These are phyloP conservation scores for Neofusicoccum kwambonambiense DNA, from an alignment of 2,329 filamentous ascomycete species.

Conservation along the genomic window DNA sequence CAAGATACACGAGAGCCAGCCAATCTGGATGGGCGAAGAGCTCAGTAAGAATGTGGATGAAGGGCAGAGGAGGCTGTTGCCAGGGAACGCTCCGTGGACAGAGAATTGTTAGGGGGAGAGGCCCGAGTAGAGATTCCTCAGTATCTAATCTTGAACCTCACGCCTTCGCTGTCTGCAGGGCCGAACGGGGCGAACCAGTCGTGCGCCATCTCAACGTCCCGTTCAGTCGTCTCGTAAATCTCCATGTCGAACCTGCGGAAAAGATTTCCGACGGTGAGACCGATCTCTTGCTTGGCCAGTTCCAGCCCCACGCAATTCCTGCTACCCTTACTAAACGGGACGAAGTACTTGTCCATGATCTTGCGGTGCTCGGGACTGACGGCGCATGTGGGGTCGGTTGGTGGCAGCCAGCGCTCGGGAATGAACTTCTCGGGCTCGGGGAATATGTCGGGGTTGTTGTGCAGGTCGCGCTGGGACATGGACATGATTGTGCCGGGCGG, in stretches of 20 bases:
- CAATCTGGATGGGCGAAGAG: constrained; percentile 28
- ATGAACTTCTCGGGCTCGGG: constrained; percentile 20
- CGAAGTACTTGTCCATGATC: constrained; percentile 21
- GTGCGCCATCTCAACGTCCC: constrained; percentile 19
- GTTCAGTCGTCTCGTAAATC: constrained; percentile 19
- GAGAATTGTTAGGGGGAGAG: background rate
- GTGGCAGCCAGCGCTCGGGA: constrained; percentile 23
- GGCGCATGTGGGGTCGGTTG: constrained; percentile 8
- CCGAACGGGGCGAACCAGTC: constrained; percentile 22
- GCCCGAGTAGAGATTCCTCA: background rate
- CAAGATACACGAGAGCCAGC: constrained; percentile 24
- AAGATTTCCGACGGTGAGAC: background rate
- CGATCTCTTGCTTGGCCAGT: constrained; percentile 14
- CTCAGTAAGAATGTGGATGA: constrained; percentile 25
- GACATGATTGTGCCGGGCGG: constrained; percentile 21
- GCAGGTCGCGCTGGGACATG: constrained; percentile 21
- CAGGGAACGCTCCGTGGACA: background rate
- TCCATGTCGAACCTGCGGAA: constrained; percentile 13
- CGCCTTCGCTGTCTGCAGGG: constrained; percentile 19
- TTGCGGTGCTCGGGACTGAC: background rate
- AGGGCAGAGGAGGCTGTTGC: constrained; percentile 21
- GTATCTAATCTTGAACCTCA: constrained; percentile 19
- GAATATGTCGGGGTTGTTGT: constrained; percentile 22
- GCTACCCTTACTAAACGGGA: constrained; percentile 23
- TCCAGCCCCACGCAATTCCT: constrained; percentile 22